A percentile compares a stretch with the other conserved stretches of the same genome.
These are phyloP conservation scores for Colletotrichum abscissum DNA, from an alignment of 2,329 filamentous ascomycete genomes.

Conservation along the genomic window DNA sequence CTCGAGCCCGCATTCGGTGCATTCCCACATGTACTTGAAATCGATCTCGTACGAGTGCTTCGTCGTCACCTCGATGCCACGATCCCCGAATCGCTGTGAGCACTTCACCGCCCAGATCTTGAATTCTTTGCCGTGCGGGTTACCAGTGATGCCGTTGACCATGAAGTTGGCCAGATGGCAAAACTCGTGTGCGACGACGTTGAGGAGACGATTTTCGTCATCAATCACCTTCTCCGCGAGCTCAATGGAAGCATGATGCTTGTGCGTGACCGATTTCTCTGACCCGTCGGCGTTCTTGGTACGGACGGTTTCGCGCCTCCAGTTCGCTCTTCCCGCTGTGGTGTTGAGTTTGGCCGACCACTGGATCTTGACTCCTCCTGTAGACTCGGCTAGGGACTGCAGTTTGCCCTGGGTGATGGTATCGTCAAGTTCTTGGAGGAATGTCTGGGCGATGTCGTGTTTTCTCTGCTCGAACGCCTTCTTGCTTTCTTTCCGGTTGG, in stretches of 20 bases:
- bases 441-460: conserved; percentile 69
- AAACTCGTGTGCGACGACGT: conserved; percentile 96
- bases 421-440: conserved; percentile 76
- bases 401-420: conserved; percentile 72
- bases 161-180: conserved; percentile 96
- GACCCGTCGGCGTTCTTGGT: conserved; percentile 41
- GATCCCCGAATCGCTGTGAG: conserved; percentile 65
- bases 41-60: conserved; percentile 92
- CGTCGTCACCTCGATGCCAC: conserved; percentile 83
- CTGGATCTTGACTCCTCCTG: conserved; percentile 76
- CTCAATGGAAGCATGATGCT: conserved; percentile 82
- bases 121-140: conserved; percentile 88
- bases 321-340: conserved; percentile 81
- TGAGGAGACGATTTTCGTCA: conserved; percentile 80
- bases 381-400: conserved; percentile 65
- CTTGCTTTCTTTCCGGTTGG: conserved; percentile 54
- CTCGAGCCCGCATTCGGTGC: conserved; percentile 73
- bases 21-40: conserved; percentile 92
- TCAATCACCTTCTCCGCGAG: conserved; percentile 90
- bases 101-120: conserved; percentile 76
- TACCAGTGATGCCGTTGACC: conserved; percentile 78
- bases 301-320: conserved; percentile 70
- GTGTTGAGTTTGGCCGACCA: conserved; percentile 86
- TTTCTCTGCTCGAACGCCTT: conserved; percentile 74
- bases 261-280: conserved; percentile 45